A percentile compares a stretch with the other conserved stretches of the same genome.
phyloP scores from a whole-genome alignment of 257 asterid genomes.

The Mitragyna speciosa region DNA sequence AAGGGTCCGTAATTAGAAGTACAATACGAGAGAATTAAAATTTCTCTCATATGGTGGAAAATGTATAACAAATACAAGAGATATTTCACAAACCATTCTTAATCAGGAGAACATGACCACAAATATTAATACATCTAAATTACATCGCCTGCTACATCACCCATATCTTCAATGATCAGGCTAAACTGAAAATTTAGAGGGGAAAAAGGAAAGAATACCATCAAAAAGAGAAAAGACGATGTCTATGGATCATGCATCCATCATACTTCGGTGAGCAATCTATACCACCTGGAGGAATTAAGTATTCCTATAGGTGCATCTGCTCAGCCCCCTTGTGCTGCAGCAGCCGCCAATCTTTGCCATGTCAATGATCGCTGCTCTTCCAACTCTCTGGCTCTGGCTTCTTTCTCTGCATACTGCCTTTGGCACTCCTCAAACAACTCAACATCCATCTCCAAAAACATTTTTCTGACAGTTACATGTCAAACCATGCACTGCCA shows the following conservation, averaged over 20 bases:
- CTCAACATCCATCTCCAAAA: slow-evolving; percentile 66
- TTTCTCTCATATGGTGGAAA: slow-evolving; percentile 25
- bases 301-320: slow-evolving; percentile 4
- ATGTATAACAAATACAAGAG: slow-evolving; percentile 34
- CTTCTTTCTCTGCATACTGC: slow-evolving; percentile 55
- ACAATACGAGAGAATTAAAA: slow-evolving; percentile 26
- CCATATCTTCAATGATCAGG: slow-evolving; percentile 32
- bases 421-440: slow-evolving; percentile 68
- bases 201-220: slow-evolving; percentile 37
- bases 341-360: slow-evolving; percentile 67
- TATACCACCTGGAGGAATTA: slow-evolving; percentile 18
- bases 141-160: slow-evolving; percentile 45
- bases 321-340: slow-evolving; percentile 41
- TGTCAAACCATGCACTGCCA: slow-evolving; percentile 63
- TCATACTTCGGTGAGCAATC: slow-evolving; percentile 16
- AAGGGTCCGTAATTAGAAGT: neutral
- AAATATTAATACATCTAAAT: slow-evolving; percentile 44
- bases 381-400: slow-evolving; percentile 40
- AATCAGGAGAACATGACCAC: slow-evolving; percentile 30
- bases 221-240: slow-evolving; percentile 22
- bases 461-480: slow-evolving; percentile 66
- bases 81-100: slow-evolving; percentile 44
- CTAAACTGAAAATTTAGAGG: slow-evolving; percentile 26
- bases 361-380: slow-evolving; percentile 63
- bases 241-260: slow-evolving; percentile 29